A percentile compares a stretch with the other conserved stretches of the same genome.
Conservation (phyloP, 495 filamentous ascomycete genomes). For the Penicillium cataractarum region DNA sequence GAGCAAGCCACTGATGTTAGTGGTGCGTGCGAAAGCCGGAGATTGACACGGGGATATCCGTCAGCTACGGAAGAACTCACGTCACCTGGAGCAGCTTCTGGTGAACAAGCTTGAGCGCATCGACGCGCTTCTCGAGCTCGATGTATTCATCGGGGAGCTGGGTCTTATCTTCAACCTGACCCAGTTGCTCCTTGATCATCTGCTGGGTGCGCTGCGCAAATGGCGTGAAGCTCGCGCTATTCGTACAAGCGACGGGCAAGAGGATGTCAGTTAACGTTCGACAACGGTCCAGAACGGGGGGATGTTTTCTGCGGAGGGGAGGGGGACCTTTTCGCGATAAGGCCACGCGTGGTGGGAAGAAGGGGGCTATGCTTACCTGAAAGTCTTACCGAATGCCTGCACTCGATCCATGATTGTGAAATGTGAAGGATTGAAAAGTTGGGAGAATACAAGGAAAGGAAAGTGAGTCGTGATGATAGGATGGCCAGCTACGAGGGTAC, state of each 20-base stretch:
- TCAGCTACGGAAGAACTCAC: slow-evolving; percentile 56
- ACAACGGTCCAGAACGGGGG: slow-evolving; percentile 16
- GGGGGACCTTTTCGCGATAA: slow-evolving; percentile 6
- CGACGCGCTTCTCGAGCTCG: slow-evolving; percentile 97
- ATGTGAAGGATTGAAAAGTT: slow-evolving; percentile 7
- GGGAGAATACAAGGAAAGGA: slow-evolving; percentile 5
- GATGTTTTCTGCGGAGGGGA: neutral
- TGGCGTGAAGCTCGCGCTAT: slow-evolving; percentile 75
- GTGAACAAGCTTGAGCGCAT: slow-evolving; percentile 95
- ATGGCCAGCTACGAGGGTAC: slow-evolving; percentile 22
- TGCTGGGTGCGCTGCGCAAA: slow-evolving; percentile 94
- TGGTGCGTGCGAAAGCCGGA: neutral
- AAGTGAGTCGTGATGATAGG: slow-evolving; percentile 12
- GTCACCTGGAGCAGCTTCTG: slow-evolving; percentile 96
- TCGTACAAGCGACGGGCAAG: slow-evolving; percentile 23
- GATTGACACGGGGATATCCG: neutral
- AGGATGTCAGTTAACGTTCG: slow-evolving; percentile 33
- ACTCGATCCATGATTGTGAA: slow-evolving; percentile 64
- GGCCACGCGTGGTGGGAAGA: slow-evolving; percentile 1
- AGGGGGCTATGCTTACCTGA: slow-evolving; percentile 54
- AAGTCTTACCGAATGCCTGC: slow-evolving; percentile 74
- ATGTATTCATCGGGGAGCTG: slow-evolving; percentile 97
- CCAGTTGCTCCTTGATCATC: slow-evolving; percentile 94
- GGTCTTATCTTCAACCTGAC: slow-evolving; percentile 96
- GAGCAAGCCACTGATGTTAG: slow-evolving; percentile 13